A percentile compares a stretch with the other conserved stretches of the same genome.
Evolutionary conservation across 257 asterid species (phyloP).

Genomic region (Fraxinus cuspidata): DNA sequence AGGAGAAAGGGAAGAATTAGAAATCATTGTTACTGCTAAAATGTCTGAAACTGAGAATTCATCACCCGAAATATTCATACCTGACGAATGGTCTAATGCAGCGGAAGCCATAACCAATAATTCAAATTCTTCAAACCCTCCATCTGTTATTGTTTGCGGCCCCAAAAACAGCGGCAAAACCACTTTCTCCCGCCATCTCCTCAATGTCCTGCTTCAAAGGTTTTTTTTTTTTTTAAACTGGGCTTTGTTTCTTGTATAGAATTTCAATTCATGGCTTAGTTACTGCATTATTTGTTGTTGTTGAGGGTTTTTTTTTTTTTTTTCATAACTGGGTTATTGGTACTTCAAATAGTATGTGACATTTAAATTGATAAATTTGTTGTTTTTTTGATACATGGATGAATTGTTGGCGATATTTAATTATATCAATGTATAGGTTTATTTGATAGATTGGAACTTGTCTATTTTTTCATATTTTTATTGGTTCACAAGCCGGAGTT

Average conservation of each 20-base stretch:
- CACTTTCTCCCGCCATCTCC: slow-evolving; percentile 80
- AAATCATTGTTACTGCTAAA: slow-evolving; percentile 1
- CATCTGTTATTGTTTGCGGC: slow-evolving; percentile 71
- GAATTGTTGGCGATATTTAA: background rate
- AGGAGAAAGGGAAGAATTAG: slow-evolving; percentile 14
- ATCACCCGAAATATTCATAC: slow-evolving; percentile 48
- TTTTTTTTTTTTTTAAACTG: slow-evolving; percentile 6
- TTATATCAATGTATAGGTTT: background rate
- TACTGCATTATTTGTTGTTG: slow-evolving; percentile 8
- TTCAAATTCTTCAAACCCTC: slow-evolving; percentile 40
- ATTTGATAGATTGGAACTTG: background rate
- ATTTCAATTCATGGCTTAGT: slow-evolving; percentile 12
- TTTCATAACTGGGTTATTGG: background rate
- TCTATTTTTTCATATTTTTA: background rate
- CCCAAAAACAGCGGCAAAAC: slow-evolving; percentile 92
- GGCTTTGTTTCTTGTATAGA: background rate
- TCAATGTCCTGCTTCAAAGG: slow-evolving; percentile 81
- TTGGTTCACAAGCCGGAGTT: background rate
- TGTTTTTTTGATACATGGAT: background rate
- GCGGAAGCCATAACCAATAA: slow-evolving; percentile 52
- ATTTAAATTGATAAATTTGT: background rate
- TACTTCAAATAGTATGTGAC: background rate
- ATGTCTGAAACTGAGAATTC: slow-evolving; percentile 40
- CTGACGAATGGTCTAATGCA: slow-evolving; percentile 72
- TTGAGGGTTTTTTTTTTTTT: background rate